Evolutionary conservation across 306 rosid species (phyloP).

Genomic region (Rosa persica): DNA sequence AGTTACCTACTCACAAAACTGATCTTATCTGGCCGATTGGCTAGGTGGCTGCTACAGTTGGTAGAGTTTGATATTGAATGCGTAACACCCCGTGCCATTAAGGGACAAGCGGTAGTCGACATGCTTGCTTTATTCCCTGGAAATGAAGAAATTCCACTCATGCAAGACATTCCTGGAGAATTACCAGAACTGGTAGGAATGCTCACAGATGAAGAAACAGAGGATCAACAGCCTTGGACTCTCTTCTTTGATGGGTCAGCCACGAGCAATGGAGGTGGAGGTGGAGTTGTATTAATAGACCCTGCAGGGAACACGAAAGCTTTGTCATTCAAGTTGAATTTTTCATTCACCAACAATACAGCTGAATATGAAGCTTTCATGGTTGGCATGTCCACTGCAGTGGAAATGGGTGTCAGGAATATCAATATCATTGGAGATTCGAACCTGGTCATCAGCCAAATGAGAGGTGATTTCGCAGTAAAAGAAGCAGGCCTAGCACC

Average conservation of each 20-base stretch:
- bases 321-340: not conserved
- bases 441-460: not conserved
- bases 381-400: not conserved
- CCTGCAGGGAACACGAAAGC: not conserved
- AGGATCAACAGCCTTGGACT: not conserved
- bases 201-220: not conserved
- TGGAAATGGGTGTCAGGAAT: not conserved
- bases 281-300: not conserved
- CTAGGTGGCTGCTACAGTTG: not conserved
- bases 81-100: not conserved
- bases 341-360: not conserved
- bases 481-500: not conserved
- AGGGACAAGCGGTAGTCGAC: too few relatives aligned
- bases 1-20: not conserved
- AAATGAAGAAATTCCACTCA: too few relatives aligned
- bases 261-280: not conserved
- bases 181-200: too few relatives aligned
- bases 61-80: not conserved
- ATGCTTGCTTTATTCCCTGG: too few relatives aligned
- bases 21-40: not conserved
- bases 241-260: not conserved
- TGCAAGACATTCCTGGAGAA: not conserved
- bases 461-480: not conserved
- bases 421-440: not conserved
- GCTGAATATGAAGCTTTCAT: not conserved